Evolutionary conservation across 306 rosid species (phyloP).

Genomic region (Ormosia emarginata): DNA sequence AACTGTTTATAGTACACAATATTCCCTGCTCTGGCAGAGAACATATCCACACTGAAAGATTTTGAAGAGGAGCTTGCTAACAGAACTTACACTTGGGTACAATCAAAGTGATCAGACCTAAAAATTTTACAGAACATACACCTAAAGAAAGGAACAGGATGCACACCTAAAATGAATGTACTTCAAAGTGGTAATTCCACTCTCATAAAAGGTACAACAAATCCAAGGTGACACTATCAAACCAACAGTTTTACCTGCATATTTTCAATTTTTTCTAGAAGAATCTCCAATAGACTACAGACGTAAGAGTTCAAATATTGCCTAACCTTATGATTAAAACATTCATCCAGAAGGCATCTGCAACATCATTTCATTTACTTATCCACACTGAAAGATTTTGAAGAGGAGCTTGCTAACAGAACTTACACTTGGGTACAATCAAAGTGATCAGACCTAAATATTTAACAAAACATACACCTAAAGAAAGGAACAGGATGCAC

Average conservation of each 20-base stretch:
- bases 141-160: slow-evolving; percentile 8
- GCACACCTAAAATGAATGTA: neutral
- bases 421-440: neutral
- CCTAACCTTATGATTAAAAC: neutral
- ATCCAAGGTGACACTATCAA: neutral
- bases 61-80: neutral
- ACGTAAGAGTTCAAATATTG: neutral
- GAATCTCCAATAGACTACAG: neutral
- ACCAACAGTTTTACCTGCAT: neutral
- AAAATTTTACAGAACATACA: slow-evolving; percentile 10
- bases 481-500: slow-evolving; percentile 9
- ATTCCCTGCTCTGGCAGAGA: slow-evolving; percentile 7
- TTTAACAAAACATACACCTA: slow-evolving; percentile 7
- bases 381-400: slow-evolving; percentile 3
- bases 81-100: neutral
- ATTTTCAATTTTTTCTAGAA: neutral
- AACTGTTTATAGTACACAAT: neutral
- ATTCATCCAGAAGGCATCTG: neutral
- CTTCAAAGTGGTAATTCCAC: neutral
- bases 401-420: neutral
- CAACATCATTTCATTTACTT: neutral
- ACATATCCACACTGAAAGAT: slow-evolving; percentile 9
- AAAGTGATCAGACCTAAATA: neutral
- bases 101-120: neutral
- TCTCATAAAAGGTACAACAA: slow-evolving; percentile 4